Base-by-base conservation (phyloP, 148 eudicot species). In the Fagopyrum tataricum region DNA sequence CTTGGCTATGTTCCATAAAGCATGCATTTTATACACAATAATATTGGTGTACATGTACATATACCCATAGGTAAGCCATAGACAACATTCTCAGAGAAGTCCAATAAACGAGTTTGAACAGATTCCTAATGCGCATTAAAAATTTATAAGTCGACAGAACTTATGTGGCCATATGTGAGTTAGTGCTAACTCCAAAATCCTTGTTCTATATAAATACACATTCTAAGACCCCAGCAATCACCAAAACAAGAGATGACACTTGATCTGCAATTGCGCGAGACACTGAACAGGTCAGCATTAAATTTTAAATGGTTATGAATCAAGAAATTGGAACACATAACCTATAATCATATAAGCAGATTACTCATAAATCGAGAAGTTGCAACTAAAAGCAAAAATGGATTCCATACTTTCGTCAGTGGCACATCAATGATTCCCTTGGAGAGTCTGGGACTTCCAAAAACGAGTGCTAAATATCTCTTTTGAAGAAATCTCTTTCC, bases 401-500 rank as follows among this genome's bases (percentile, higher is more conserved):
- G n/a, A 64, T 64, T 46, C 18, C 61, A 37, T 44, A 96, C 99
- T 97, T 92, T 92, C 62, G 80, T 81, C 13, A 96, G 75, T 18
- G 99, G 96, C 44, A 73, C 87, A 62, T 88, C 80, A 76, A 96
- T 87, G 53, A 80, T 21, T 74, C 99, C 97, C 77, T 82, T 78
- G n/a, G 42, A 72, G 43, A 81, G 84, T 78, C 84, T 80, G 3
- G 99, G 99, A 74, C 82, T 83, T 74, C 99, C 99, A 76, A 96
- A 80, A 72, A 96, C 97, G 78, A 96, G 97, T 67, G 99, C 99
- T 86, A 90, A 85, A 83, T 96, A 96, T 78, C 81, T 88, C 86
- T 88, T 96, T 69, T 86, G 94, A 71, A 92, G 81, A 23, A 78
- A 67, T 75, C 84, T 79, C 71, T 81, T 86, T 47, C 84, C 73